Evolutionary conservation across 768 basidiomycete genomes (phyloP).

Genomic region (Lanmaoa rubissima): DNA sequence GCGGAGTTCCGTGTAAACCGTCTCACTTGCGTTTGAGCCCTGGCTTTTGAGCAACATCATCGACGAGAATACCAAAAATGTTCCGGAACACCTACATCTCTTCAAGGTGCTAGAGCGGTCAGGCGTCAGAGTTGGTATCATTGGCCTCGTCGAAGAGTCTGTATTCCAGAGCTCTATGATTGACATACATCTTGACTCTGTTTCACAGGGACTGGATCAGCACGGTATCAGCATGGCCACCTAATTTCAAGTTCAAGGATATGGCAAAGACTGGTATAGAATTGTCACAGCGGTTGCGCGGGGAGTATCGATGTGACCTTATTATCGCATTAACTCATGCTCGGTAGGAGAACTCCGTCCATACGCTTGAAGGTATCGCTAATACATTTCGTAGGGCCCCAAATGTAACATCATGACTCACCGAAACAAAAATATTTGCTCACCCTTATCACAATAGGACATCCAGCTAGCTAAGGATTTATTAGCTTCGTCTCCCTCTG

Average conservation of each 20-base stretch:
- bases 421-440: neutral
- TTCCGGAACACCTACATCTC: conserved; percentile 60
- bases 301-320: conserved; percentile 71
- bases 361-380: neutral
- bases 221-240: conserved; percentile 85
- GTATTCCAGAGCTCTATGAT: conserved; percentile 6
- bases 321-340: conserved; percentile 86
- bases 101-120: conserved; percentile 67
- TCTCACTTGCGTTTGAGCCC: conserved; percentile 47
- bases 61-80: conserved; percentile 57
- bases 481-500: conserved; percentile 54
- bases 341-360: conserved; percentile 42
- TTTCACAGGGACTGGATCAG: conserved; percentile 78
- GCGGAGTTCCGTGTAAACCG: neutral
- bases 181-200: neutral
- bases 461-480: conserved; percentile 67
- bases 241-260: conserved; percentile 69
- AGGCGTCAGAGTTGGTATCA: conserved; percentile 72
- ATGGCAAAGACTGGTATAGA: conserved; percentile 73
- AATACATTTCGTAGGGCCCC: conserved; percentile 23
- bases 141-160: conserved; percentile 87
- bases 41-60: conserved; percentile 91
- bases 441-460: conserved; percentile 46
- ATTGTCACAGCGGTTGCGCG: conserved; percentile 71
- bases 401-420: conserved; percentile 23